Conservation (phyloP, 495 filamentous ascomycete species). For the Evansstolkia leycettana region DNA sequence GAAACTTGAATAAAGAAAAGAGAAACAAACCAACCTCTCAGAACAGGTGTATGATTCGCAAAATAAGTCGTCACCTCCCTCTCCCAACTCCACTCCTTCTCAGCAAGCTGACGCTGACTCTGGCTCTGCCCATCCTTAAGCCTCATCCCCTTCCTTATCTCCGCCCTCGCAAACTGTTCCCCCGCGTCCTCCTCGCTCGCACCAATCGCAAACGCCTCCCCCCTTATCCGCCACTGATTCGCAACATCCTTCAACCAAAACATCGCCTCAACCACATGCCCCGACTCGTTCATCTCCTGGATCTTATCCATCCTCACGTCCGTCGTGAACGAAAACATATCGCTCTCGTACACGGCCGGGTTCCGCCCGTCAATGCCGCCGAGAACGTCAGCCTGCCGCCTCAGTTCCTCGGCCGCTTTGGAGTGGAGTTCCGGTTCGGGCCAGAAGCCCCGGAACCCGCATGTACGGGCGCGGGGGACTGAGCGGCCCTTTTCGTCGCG, state of each 20-base stretch:
- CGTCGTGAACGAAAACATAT: constrained; percentile 73
- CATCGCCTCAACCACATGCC: constrained; percentile 62
- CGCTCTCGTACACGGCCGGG: constrained; percentile 53
- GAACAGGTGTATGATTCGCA: constrained; percentile 66
- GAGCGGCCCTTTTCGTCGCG: constrained; percentile 21
- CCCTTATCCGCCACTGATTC: constrained; percentile 78
- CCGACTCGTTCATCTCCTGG: constrained; percentile 42
- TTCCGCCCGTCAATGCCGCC: constrained; percentile 39
- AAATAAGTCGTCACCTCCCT: constrained; percentile 77
- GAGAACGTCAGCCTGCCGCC: constrained; percentile 29
- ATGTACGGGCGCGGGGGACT: constrained; percentile 48
- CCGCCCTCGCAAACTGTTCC: constrained; percentile 28
- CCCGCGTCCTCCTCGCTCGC: constrained; percentile 24
- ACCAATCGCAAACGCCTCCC: constrained; percentile 59
- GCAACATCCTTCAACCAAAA: constrained; percentile 64
- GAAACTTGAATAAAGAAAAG: constrained; percentile 2
- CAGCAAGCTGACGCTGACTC: too few species aligned
- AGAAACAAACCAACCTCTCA: constrained; percentile 42
- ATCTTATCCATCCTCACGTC: constrained; percentile 81
- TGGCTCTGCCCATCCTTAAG: constrained; percentile 12
- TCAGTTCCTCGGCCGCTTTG: constrained; percentile 50
- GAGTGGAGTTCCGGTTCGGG: constrained; percentile 38
- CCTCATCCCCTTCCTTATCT: constrained; percentile 24
- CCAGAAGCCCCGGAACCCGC: constrained; percentile 78
- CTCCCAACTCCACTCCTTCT: constrained; percentile 48